Conservation (phyloP, 2,329 filamentous ascomycete genomes). For the Sporothrix pseudoabietina region DNA sequence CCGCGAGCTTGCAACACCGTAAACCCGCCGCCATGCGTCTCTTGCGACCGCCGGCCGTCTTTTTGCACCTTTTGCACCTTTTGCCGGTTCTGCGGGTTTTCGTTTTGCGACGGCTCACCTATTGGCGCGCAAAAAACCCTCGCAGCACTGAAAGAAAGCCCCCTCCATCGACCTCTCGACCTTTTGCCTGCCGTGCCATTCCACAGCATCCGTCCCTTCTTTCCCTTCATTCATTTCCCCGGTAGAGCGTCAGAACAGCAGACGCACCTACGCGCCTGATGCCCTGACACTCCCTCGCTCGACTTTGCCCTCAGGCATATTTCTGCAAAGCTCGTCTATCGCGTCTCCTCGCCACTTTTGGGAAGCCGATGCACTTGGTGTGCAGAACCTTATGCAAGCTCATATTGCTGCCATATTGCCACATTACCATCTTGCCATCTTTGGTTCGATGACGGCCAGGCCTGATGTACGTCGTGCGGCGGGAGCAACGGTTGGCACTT, state of each 20-base stretch:
- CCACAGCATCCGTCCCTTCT: not conserved
- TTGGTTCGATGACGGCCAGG: not conserved
- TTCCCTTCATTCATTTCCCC: not conserved
- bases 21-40: constrained; percentile 1
- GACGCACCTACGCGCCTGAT: constrained; percentile 17
- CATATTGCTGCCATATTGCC: not conserved
- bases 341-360: constrained; percentile 16
- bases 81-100: not conserved
- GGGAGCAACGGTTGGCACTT: constrained; percentile 12
- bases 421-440: not conserved
- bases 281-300: not conserved
- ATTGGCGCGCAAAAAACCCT: not conserved
- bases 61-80: not conserved
- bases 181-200: not conserved
- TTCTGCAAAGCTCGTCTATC: not conserved
- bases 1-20: not conserved
- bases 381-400: not conserved
- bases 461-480: constrained; percentile 1
- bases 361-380: not conserved
- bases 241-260: not conserved
- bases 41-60: not conserved
- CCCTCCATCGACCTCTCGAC: not conserved
- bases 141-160: not conserved
- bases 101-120: constrained; percentile 5
- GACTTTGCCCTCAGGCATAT: not conserved